phyloP scores from a whole-genome alignment of 306 rosid species.

The Purshia tridentata region DNA sequence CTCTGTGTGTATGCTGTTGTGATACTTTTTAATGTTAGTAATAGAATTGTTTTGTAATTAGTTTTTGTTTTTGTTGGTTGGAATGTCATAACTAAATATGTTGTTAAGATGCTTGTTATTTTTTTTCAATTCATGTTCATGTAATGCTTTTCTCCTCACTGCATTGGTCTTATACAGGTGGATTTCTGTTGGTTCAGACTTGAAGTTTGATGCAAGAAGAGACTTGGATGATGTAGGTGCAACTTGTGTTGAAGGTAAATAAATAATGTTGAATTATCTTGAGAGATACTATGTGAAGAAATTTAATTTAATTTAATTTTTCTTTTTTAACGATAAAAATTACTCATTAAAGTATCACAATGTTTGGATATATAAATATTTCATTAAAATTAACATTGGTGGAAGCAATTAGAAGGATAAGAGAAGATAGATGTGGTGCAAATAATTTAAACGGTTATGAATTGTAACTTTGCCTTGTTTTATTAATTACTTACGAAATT shows the following conservation, averaged over 20 bases:
- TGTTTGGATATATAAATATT: background rate
- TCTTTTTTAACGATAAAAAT: too few relatives aligned
- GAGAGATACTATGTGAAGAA: too few relatives aligned
- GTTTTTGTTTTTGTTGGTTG: background rate
- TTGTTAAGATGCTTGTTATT: background rate
- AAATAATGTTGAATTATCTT: too few relatives aligned
- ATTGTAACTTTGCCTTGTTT: background rate
- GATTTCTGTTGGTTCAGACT: slow-evolving; percentile 99
- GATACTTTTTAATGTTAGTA: background rate
- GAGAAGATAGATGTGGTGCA: background rate
- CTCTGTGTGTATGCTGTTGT: background rate
- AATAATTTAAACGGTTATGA: background rate
- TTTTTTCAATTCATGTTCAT: slow-evolving; percentile 25
- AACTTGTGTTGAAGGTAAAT: slow-evolving; percentile 60
- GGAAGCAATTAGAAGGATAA: background rate
- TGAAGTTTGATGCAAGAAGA: slow-evolving; percentile 97
- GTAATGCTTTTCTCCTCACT: slow-evolving; percentile 38
- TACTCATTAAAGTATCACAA: background rate
- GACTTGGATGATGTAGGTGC: slow-evolving; percentile 97
- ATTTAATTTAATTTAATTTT: too few relatives aligned
- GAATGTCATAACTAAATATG: background rate
- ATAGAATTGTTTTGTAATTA: slow-evolving; percentile 3
- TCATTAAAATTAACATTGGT: too few relatives aligned
- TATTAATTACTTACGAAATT: background rate
- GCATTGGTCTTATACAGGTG: slow-evolving; percentile 68